Base-by-base conservation (phyloP, 2,329 filamentous ascomycete species). In the Hypoxylon sp. region DNA sequence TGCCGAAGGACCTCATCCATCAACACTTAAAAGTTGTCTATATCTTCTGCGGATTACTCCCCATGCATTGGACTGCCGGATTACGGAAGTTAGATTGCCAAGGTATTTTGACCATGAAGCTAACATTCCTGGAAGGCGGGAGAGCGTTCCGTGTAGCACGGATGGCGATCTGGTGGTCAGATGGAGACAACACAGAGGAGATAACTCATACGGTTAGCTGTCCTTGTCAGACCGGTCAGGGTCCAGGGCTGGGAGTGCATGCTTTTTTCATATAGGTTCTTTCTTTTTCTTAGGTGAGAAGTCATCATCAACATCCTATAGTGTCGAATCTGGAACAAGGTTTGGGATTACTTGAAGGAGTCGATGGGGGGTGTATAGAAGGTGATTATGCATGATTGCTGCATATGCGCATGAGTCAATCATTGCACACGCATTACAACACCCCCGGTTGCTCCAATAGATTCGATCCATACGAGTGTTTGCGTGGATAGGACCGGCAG, bases 151-250 rank as follows among this genome's bases (percentile, higher is more conserved):
- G 64, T 63, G 64, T 63, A 38, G 53, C 32, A 69, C 61, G 54
- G 55, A 54, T 62, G 64, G 44, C 61, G 64, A 69, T 67, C 67
- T 26, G 56, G 64, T 67, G 64, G 67, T 65, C 64, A 69, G 67
- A 69, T 44, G n/a, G 32, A 44, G 30, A 58, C 42, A 64, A 55
- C 48, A 16, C 51, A 48, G 46, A 49, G 22, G 46, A 61, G 28
- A 33, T 48, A 33, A 33, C 20, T 44, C 26, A 52, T 38, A 57
- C 53, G 36, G 56, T 60, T 56, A 52, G 46, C 49, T 14, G 9
- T 42, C 24, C 33, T 45, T 42, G 28, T 32, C 36, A 61, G 45
- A 65, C 64, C 67, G 64, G 67, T 54, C 40, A 59, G 42, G 14
- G 33, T 22, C 18, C 4, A 12, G 38, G 51, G 53, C 42, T 42